Percentiles rank a stretch among this genome's conserved stretches.
Evolutionary conservation across 257 asterid genomes (phyloP).

Genomic region (Przewalskia tangutica): DNA sequence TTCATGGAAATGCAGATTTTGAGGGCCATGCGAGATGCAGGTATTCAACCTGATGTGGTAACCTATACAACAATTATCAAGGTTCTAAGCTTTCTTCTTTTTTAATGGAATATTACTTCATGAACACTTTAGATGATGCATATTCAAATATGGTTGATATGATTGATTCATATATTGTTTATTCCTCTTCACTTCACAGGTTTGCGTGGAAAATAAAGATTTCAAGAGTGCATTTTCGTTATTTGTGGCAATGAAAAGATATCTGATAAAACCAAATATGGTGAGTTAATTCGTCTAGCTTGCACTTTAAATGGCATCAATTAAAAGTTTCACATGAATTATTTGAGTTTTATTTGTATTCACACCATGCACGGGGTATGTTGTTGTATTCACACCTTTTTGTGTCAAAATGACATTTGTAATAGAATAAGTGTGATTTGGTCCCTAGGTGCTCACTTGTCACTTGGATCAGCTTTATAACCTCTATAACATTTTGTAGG

Average conservation of each 20-base stretch:
- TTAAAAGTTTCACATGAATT: background rate
- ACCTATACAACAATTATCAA: constrained; percentile 86
- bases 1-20: constrained; percentile 55
- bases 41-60: constrained; percentile 81
- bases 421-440: background rate
- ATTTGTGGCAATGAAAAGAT: constrained; percentile 67
- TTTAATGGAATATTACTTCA: background rate
- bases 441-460: background rate
- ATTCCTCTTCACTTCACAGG: constrained; percentile 40
- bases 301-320: background rate
- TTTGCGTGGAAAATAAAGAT: constrained; percentile 60
- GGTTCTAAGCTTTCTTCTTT: constrained; percentile 32
- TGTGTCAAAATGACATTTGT: background rate
- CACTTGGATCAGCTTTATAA: background rate
- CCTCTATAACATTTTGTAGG: constrained; percentile 35
- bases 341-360: background rate
- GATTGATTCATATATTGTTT: background rate
- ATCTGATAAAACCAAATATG: constrained; percentile 72
- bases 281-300: constrained; percentile 23
- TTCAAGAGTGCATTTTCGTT: constrained; percentile 55
- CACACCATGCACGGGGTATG: background rate
- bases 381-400: background rate
- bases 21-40: constrained; percentile 67
- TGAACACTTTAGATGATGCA: background rate
- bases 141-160: constrained; percentile 1